A percentile compares a stretch with the other conserved stretches of the same genome.
Conservation (phyloP, 495 filamentous ascomycete genomes). For the Talaromyces proteolyticus region DNA sequence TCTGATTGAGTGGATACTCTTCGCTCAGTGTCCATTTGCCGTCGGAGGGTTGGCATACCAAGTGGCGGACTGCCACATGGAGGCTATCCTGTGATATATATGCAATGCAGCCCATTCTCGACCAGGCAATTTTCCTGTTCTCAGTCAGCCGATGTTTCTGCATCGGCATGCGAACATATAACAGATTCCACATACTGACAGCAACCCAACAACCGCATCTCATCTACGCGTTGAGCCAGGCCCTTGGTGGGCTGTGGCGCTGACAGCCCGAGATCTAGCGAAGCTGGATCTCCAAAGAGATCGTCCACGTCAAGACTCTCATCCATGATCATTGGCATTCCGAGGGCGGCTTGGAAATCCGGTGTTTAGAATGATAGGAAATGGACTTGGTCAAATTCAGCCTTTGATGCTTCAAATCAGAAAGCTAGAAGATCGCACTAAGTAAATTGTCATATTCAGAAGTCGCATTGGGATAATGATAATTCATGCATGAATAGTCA, state of each 20-base stretch:
- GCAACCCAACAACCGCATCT: constrained; percentile 72
- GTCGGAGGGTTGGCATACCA: constrained; percentile 62
- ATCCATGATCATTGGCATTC: constrained; percentile 56
- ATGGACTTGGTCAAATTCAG: neutral
- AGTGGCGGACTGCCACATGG: constrained; percentile 61
- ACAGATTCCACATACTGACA: constrained; percentile 62
- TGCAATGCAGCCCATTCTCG: constrained; percentile 80
- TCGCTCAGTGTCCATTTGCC: constrained; percentile 76
- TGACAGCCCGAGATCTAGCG: constrained; percentile 44
- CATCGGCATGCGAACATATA: neutral
- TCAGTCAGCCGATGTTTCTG: constrained; percentile 12
- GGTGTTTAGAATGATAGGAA: neutral
- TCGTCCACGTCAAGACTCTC: constrained; percentile 65
- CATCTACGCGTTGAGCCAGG: constrained; percentile 68
- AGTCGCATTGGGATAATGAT: neutral
- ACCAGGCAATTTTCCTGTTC: constrained; percentile 79
- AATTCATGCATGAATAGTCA: no score
- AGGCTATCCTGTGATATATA: constrained; percentile 67
- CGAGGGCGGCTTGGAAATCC: neutral
- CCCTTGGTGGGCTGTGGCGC: constrained; percentile 54
- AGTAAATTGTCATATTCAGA: neutral
- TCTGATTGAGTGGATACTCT: constrained; percentile 35
- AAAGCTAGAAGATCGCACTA: neutral
- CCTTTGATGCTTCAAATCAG: neutral
- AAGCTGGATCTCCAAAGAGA: constrained; percentile 67